Evolutionary conservation across 768 basidiomycete species (phyloP), one percentile per base, ranked within the genome.

Genomic region (Strobilomyces confusus): DNA sequence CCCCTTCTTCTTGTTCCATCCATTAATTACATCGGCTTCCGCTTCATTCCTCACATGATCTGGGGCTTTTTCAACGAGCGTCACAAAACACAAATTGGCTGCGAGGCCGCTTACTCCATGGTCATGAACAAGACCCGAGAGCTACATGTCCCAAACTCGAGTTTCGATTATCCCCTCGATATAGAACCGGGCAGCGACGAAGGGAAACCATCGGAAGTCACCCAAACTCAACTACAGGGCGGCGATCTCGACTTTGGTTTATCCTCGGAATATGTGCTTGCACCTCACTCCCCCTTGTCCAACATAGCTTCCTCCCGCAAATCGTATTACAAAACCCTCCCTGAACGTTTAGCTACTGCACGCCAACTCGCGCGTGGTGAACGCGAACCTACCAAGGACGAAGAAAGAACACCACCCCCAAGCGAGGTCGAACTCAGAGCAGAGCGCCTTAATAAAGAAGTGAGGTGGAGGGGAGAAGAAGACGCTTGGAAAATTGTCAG

Each of bases 41-140:
- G 77, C 26, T 89, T 90, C 63, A 84, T 95, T 52, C 94, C 94
- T 13, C 72, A 80, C 60, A 95, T 95, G 92, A 80, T 95, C 44
- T 87, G 84, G 82, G 89, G 84, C 58, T 93, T 93, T 71, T 98
- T 97, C 75, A 94, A 92, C 66, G 86, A 89, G 66, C 84, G 93
- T 9, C 73, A 82, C 44, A 84, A 88, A 63, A 92, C 92, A n/a
- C 79, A 72, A 7, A 70, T 80, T 13, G 95, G 95, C 30, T 86
- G 89, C 11, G 84, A 95, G 59, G 87, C 87, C 12, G 94, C 87
- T 0, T 88, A 90, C 65, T 74, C 76, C 43, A 75, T 98, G 51
- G 79, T 97, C 58, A 75, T 78, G 69, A 75, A 74, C 7, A 62
- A 76, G 43, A 83, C 80, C 3, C 81, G 93, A 13, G 81, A 85